Base-by-base conservation (phyloP, 345 rosid genomes). In the Adansonia digitata region DNA sequence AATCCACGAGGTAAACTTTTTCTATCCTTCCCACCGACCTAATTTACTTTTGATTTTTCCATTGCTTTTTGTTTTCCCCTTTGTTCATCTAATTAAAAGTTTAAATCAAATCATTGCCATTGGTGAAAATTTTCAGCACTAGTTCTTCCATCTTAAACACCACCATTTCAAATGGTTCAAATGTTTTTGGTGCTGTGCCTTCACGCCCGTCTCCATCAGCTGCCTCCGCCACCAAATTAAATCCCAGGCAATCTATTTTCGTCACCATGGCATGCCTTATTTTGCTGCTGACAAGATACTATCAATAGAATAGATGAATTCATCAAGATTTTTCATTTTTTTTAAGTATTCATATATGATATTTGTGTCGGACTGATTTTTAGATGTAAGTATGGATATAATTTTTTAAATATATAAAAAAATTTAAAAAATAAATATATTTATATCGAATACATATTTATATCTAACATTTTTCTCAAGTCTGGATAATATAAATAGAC, bases 121-220 rank as follows among this genome's bases (percentile, higher is more conserved):
- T 15, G 17, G 67, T 56, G 29, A 31, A 67, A 20, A 7, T 78
- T 77, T 78, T 77, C 90, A 90, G 95, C 81, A 90, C 90, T 49
- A 87, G 83, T 77, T 79, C 95, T 40, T 87, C 95, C 24, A 70
- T 88, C 45, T 75, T 88, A 75, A 88, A 90, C 85, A 85, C 91
- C 20, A 90, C 92, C 31, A 87, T 85, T 77, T 84, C 92, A 45
- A 85, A 42, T 42, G 46, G 46, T 42, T 42, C 46, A 3, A 83
- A 82, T 0, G 90, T 88, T 39, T 90, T 75, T 35, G 92, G 92
- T 13, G 92, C 89, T 0, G 91, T 86, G 2, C 95, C 92, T 71
- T 66, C 85, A 4, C 71, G 35, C 43, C 92, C 94, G 6, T 18
- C 77, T 26, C 34, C 86, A 17, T 82, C 90, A 0, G 57, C 84